Percentiles rank a stretch among this genome's conserved stretches.
Evolutionary conservation across 257 asterid species (phyloP).

Genomic region (Striga asiatica): DNA sequence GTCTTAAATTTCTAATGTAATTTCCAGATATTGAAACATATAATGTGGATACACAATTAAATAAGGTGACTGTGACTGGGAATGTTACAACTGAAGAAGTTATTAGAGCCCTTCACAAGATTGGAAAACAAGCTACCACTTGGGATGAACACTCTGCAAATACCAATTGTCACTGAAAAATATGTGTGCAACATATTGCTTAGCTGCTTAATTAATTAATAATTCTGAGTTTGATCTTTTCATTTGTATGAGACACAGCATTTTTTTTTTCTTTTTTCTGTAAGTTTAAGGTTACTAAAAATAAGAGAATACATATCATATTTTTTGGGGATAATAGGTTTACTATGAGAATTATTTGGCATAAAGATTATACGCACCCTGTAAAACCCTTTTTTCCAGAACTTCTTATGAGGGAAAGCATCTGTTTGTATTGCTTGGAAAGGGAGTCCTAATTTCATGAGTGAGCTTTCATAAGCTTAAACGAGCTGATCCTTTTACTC

Average conservation of each 20-base stretch:
- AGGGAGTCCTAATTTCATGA: too few species aligned
- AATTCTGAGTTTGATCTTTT: background rate
- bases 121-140: conserved; percentile 62
- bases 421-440: too few species aligned
- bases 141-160: conserved; percentile 32
- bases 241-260: background rate
- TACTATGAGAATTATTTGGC: too few species aligned
- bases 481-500: too few species aligned
- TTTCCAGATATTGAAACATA: conserved; percentile 74
- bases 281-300: too few species aligned
- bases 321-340: too few species aligned
- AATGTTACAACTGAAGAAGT: conserved; percentile 65
- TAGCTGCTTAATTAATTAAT: background rate
- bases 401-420: too few species aligned
- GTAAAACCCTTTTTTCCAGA: too few species aligned
- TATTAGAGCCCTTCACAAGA: conserved; percentile 51
- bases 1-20: background rate
- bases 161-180: background rate
- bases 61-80: conserved; percentile 75
- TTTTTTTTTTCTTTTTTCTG: too few species aligned
- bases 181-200: background rate
- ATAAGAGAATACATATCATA: too few species aligned
- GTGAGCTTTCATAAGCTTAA: too few species aligned
- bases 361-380: too few species aligned
- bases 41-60: conserved; percentile 42